Percentiles rank a stretch among this genome's conserved stretches.
Conservation (phyloP, 2,329 filamentous ascomycete genomes). For the Sclerotinia sclerotiorum region DNA sequence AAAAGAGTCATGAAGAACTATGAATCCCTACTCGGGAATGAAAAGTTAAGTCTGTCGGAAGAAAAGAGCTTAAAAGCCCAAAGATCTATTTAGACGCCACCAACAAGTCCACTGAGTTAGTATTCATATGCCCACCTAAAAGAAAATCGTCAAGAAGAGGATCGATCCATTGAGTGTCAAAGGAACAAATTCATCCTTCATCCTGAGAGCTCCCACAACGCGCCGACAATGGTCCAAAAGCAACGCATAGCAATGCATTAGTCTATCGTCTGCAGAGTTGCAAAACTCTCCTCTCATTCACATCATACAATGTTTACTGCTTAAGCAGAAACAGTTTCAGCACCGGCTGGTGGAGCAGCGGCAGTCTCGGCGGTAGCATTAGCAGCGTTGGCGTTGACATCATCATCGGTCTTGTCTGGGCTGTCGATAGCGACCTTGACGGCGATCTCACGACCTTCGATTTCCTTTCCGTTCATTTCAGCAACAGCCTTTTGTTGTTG, state of each 20-base stretch:
- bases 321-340: slow-evolving; percentile 46
- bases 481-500: slow-evolving; percentile 93
- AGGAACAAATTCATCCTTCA: slow-evolving; percentile 30
- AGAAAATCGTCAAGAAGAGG: slow-evolving; percentile 40
- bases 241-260: slow-evolving; percentile 35
- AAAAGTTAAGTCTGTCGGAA: slow-evolving; percentile 38
- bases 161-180: slow-evolving; percentile 30
- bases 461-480: slow-evolving; percentile 99
- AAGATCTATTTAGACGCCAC: slow-evolving; percentile 34
- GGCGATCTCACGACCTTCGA: slow-evolving; percentile 97
- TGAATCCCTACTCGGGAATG: slow-evolving; percentile 31
- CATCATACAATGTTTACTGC: slow-evolving; percentile 38
- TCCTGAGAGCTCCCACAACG: slow-evolving; percentile 29
- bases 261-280: slow-evolving; percentile 13
- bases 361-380: slow-evolving; percentile 42
- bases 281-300: slow-evolving; percentile 37
- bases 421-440: slow-evolving; percentile 99
- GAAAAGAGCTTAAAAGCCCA: slow-evolving; percentile 31
- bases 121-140: slow-evolving; percentile 35
- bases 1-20: slow-evolving; percentile 42
- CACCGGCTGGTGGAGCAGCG: slow-evolving; percentile 56
- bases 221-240: slow-evolving; percentile 35
- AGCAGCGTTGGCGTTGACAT: slow-evolving; percentile 61
- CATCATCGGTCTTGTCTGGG: slow-evolving; percentile 92
- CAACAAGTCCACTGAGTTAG: slow-evolving; percentile 31